phyloP scores from a whole-genome alignment of 2,329 filamentous ascomycete species.

The Chalara sp. region DNA sequence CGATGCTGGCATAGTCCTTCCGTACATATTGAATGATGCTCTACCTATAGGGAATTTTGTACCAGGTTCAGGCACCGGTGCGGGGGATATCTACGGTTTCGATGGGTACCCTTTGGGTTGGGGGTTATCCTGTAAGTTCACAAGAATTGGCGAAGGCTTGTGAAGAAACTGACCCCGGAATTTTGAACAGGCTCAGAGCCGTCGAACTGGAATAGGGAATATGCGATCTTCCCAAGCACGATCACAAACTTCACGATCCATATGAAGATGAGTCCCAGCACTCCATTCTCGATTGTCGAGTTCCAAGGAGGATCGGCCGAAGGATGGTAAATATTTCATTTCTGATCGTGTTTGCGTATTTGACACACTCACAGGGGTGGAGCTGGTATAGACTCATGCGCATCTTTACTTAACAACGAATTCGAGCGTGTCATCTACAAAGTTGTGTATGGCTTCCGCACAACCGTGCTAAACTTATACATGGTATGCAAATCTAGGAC shows the following conservation, averaged over 20 bases:
- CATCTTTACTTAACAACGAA: not conserved
- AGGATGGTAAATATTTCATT: not conserved
- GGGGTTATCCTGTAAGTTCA: constrained; percentile 46
- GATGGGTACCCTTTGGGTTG: constrained; percentile 30
- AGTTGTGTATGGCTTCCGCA: not conserved
- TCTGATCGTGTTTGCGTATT: not conserved
- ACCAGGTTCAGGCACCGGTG: constrained; percentile 9
- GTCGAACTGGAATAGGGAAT: not conserved
- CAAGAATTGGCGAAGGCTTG: constrained; percentile 22
- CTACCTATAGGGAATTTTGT: not conserved
- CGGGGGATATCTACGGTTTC: constrained; percentile 20
- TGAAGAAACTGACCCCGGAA: not conserved
- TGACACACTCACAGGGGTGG: not conserved
- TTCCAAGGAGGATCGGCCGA: constrained; percentile 39
- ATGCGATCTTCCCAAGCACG: constrained; percentile 51
- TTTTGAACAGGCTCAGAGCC: not conserved
- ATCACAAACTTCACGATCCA: constrained; percentile 56
- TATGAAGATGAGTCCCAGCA: constrained; percentile 51
- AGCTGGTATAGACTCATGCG: not conserved
- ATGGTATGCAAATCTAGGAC: not conserved
- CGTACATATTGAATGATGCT: constrained; percentile 63
- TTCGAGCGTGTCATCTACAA: not conserved
- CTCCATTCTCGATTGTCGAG: constrained; percentile 52
- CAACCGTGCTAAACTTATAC: not conserved
- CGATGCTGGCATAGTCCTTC: constrained; percentile 61